phyloP scores from a whole-genome alignment of 2,329 filamentous ascomycete species.

The Leptographium wingfieldii region DNA sequence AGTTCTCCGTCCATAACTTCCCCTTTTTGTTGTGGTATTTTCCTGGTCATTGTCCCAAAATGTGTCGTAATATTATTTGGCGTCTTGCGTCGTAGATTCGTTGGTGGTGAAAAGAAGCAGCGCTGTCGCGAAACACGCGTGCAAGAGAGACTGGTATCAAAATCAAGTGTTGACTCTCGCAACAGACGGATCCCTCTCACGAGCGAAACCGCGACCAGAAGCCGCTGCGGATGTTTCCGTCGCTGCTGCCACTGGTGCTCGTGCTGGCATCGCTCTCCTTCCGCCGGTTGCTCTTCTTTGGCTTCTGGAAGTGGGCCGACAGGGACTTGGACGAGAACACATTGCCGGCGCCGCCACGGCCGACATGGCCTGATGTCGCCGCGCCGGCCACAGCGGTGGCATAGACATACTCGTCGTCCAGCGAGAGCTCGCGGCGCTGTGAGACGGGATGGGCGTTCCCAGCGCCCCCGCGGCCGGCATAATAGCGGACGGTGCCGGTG shows the following conservation, averaged over 20 bases:
- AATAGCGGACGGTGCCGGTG: constrained; percentile 38
- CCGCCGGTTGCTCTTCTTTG: constrained; percentile 7
- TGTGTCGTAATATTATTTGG: neutral
- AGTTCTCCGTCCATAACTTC: neutral
- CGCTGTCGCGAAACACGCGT: neutral
- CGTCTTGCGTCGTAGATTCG: neutral
- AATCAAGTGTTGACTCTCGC: too few species aligned
- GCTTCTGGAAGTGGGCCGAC: constrained; percentile 7
- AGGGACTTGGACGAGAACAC: constrained; percentile 17
- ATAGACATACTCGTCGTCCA: constrained; percentile 52
- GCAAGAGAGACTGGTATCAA: too few species aligned
- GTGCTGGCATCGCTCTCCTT: constrained; percentile 20
- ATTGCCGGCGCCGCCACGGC: constrained; percentile 54
- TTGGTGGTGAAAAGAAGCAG: neutral
- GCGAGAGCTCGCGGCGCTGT: constrained; percentile 47
- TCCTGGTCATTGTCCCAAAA: neutral
- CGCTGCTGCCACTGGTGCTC: constrained; percentile 6
- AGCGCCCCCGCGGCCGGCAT: constrained; percentile 53
- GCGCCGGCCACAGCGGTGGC: constrained; percentile 39
- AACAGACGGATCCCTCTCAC: neutral
- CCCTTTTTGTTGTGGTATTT: neutral
- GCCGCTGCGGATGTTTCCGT: constrained; percentile 12
- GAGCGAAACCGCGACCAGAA: constrained; percentile 21
- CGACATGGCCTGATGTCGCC: constrained; percentile 44
- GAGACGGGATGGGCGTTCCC: constrained; percentile 46